phyloP scores from a whole-genome alignment of 2,329 filamentous ascomycete genomes.

The Sporothrix brunneoviolacea region DNA sequence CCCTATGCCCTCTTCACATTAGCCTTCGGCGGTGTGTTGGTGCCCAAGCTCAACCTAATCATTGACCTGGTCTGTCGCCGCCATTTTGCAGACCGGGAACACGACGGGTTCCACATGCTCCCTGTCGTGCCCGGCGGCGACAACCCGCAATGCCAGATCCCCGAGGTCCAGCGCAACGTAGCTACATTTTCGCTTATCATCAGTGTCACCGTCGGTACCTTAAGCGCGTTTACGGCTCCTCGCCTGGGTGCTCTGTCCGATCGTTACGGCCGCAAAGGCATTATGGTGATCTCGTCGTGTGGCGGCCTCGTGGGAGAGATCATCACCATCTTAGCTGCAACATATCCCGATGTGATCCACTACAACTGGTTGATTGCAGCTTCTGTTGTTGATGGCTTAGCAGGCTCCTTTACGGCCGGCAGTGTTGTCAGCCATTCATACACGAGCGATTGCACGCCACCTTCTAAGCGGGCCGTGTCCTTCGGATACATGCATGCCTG shows the following conservation, averaged over 20 bases:
- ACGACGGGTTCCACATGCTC: slow-evolving; percentile 53
- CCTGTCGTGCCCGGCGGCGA: slow-evolving; percentile 62
- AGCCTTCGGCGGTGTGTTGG: slow-evolving; percentile 77
- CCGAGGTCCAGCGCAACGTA: slow-evolving; percentile 69
- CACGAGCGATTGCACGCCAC: slow-evolving; percentile 78
- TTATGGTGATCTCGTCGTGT: slow-evolving; percentile 66
- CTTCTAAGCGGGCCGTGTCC: slow-evolving; percentile 69
- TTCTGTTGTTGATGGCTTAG: slow-evolving; percentile 71
- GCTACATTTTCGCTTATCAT: slow-evolving; percentile 73
- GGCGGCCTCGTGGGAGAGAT: slow-evolving; percentile 71
- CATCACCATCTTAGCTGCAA: slow-evolving; percentile 71
- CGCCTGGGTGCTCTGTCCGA: slow-evolving; percentile 82
- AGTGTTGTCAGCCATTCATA: slow-evolving; percentile 77
- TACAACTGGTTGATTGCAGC: slow-evolving; percentile 77
- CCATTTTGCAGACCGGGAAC: slow-evolving; percentile 63
- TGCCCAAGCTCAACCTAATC: slow-evolving; percentile 84
- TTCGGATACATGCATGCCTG: slow-evolving; percentile 89
- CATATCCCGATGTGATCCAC: slow-evolving; percentile 62
- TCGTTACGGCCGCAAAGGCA: slow-evolving; percentile 68
- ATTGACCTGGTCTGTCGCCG: slow-evolving; percentile 75
- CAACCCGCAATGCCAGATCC: slow-evolving; percentile 68
- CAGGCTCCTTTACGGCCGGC: slow-evolving; percentile 81
- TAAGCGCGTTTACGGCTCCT: slow-evolving; percentile 76
- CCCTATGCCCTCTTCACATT: slow-evolving; percentile 77
- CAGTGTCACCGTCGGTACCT: slow-evolving; percentile 64